Evolutionary conservation across 331 rosid species (phyloP).

Genomic region (Prunus yedoensis): DNA sequence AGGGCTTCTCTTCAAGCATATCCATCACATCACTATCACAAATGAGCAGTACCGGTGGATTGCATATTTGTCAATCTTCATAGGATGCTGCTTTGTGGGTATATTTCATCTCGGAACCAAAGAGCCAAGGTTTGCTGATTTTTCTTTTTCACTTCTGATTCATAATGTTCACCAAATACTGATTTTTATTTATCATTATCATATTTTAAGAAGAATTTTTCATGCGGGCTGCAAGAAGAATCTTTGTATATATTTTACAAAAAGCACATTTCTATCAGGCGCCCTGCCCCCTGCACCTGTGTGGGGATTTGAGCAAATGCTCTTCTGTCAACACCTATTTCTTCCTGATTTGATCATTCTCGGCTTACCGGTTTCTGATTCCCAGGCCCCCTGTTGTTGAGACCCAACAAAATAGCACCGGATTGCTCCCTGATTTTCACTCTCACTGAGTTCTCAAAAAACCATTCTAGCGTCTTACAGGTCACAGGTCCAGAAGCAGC

Average conservation of each 20-base stretch:
- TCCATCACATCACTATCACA: constrained; percentile 20
- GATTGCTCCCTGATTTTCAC: too few species aligned
- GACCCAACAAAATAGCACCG: too few species aligned
- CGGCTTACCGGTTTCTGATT: too few species aligned
- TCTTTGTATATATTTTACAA: not conserved
- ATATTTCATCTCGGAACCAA: constrained; percentile 67
- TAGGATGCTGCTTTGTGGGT: constrained; percentile 88
- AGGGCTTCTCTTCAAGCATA: constrained; percentile 17
- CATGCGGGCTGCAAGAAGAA: constrained; percentile 4
- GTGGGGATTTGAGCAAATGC: too few species aligned
- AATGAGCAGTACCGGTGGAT: constrained; percentile 85
- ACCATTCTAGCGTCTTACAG: too few species aligned
- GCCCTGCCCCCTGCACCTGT: too few species aligned
- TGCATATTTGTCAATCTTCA: constrained; percentile 79
- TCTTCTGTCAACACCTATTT: too few species aligned
- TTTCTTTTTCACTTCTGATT: not conserved
- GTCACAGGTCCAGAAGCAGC: too few species aligned
- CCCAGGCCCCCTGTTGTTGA: too few species aligned
- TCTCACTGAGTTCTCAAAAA: too few species aligned
- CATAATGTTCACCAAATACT: not conserved
- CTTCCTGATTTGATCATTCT: too few species aligned
- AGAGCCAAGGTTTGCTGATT: constrained; percentile 72
- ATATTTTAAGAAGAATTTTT: not conserved
- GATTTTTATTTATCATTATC: not conserved
- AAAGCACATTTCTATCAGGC: too few species aligned